A percentile compares a stretch with the other conserved stretches of the same genome.
phyloP scores from a whole-genome alignment of 495 filamentous ascomycete genomes.

The Neurospora sp. region DNA sequence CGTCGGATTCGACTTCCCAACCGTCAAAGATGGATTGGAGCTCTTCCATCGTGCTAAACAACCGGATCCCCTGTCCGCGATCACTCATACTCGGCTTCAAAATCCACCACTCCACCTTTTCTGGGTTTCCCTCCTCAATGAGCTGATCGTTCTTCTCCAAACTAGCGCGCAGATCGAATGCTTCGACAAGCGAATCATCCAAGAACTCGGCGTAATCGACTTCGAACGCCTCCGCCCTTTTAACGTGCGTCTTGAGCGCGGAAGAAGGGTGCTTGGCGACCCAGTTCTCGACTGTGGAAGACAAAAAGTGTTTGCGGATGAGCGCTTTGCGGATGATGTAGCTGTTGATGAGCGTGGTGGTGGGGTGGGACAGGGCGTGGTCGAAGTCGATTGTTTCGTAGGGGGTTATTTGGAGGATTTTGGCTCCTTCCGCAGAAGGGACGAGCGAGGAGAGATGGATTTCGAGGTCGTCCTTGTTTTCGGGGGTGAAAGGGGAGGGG shows the following conservation, averaged over 20 bases:
- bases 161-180: constrained; percentile 73
- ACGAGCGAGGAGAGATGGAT: constrained; percentile 23
- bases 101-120: constrained; percentile 79
- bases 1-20: constrained; percentile 57
- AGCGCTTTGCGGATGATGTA: constrained; percentile 94
- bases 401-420: constrained; percentile 67
- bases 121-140: constrained; percentile 1
- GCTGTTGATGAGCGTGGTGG: constrained; percentile 57
- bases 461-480: constrained; percentile 3
- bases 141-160: constrained; percentile 49
- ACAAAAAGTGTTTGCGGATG: constrained; percentile 92
- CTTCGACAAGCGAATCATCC: constrained; percentile 83
- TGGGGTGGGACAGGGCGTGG: constrained; percentile 49
- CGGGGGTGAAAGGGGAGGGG: constrained; percentile 12
- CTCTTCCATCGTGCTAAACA: constrained; percentile 76
- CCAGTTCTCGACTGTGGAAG: constrained; percentile 69
- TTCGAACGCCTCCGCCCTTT: constrained; percentile 72
- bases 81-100: constrained; percentile 97
- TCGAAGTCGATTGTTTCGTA: constrained; percentile 85
- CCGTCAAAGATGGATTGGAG: constrained; percentile 76
- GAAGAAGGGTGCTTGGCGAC: constrained; percentile 69
- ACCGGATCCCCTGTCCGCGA: constrained; percentile 78
- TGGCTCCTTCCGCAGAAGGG: constrained; percentile 28
- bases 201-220: constrained; percentile 95
- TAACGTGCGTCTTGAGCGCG: constrained; percentile 55